phyloP scores from a whole-genome alignment of 768 basidiomycete genomes.

The Boletus pseudopeckii region DNA sequence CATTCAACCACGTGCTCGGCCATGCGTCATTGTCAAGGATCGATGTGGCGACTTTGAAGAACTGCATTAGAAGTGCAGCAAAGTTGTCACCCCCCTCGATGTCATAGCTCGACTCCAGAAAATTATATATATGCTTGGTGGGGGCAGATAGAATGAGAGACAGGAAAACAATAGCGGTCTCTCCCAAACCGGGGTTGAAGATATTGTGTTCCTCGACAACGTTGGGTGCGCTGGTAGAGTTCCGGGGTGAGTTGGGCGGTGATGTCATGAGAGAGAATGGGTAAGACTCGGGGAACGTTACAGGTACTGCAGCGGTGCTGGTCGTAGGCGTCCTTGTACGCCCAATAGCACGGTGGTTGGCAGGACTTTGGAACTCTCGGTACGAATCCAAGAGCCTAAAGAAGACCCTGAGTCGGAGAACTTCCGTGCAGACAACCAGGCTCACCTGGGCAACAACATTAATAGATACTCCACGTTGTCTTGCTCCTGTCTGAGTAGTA shows the following conservation, averaged over 20 bases:
- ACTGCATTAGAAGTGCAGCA: conserved; percentile 61
- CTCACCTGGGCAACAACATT: conserved; percentile 77
- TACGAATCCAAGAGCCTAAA: conserved; percentile 82
- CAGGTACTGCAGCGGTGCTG: conserved; percentile 56
- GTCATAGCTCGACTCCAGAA: conserved; percentile 76
- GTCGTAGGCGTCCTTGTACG: conserved; percentile 59
- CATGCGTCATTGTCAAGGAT: conserved; percentile 87
- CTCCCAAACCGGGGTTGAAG: conserved; percentile 78
- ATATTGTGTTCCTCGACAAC: conserved; percentile 45
- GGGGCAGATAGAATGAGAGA: conserved; percentile 80
- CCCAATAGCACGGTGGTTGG: conserved; percentile 66
- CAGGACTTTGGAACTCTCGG: conserved; percentile 70
- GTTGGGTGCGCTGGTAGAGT: conserved; percentile 38
- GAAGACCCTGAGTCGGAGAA: conserved; percentile 4
- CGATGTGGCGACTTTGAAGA: conserved; percentile 78
- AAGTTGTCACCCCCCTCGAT: conserved; percentile 87
- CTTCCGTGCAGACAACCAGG: background rate
- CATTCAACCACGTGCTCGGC: conserved; percentile 87
- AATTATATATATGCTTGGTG: conserved; percentile 69
- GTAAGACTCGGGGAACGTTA: conserved; percentile 91
- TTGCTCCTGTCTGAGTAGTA: conserved; percentile 72
- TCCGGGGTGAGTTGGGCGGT: conserved; percentile 52
- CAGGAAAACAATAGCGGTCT: conserved; percentile 81
- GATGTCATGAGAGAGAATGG: conserved; percentile 81
- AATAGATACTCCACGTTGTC: conserved; percentile 88